Evolutionary conservation across 495 filamentous ascomycete genomes (phyloP), one percentile per base, ranked within the genome.

Genomic region (Penicillium ochrochloron): DNA sequence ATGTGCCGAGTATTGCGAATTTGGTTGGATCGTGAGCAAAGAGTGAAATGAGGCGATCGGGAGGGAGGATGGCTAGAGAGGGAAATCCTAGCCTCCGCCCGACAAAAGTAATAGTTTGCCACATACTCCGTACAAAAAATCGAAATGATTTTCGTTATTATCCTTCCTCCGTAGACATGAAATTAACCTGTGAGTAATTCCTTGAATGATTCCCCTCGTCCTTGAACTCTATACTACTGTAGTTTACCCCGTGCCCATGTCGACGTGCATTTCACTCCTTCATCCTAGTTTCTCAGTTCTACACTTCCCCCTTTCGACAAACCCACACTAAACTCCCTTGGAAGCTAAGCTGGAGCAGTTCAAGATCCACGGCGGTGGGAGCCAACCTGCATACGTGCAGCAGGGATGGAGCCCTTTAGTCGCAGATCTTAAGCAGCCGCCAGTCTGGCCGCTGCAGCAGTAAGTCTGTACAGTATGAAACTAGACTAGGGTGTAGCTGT

Each of bases 401-500:
- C 53, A 35, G 53, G 53, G 53, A 56, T 56, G 53, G 53, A 34
- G 11, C 44, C 57, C 55, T 59, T 65, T 70, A 72, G 67, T 71
- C 61, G 69, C 51, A 65, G 66, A 71, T 71, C 69, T 60, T 63
- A 70, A 58, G 62, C 51, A 56, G 29, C 29, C 53, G 29, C 31
- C 19, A 31, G 53, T 34, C 53, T 56, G 33, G 53, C 52, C 52
- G 6, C 42, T 46, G n/a, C 42, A 21, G 21, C 21, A 48, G n/a
- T 44, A 44, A n/a, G 42, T 44, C 7, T 53, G 51, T 12, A n/a
- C n/a, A n/a, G n/a, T n/a, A n/a, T n/a, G n/a, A n/a, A n/a, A n/a
- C n/a, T 34, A 15, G 34, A 54, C 51, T 21, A 54, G 29, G 51
- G 51, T 34, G 10, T n/a, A 54, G 51, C 51, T 27, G 25, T 27